Base-by-base conservation (phyloP, 2,329 filamentous ascomycete species). In the Westerdykella aurantiaca region DNA sequence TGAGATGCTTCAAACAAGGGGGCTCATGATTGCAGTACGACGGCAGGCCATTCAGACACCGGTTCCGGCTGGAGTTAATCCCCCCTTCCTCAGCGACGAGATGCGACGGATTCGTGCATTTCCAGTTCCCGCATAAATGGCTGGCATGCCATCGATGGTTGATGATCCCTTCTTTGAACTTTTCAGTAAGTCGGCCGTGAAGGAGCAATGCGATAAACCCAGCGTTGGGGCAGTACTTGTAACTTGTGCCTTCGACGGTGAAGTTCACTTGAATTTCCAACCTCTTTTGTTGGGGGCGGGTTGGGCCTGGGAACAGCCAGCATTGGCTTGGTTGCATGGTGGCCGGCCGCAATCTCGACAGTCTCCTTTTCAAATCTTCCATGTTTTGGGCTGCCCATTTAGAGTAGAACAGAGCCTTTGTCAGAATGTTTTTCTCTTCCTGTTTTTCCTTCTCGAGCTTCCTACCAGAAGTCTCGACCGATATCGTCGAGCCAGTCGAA, bases 81-180 rank as follows among this genome's bases (percentile, higher is more conserved):
- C 5, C 0, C 1, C 41, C 43, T 1, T 21, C 6, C 31, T 55
- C 52, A 9, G 43, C 18, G 2, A 37, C 17, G 5, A 52, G 39
- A 35, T 56, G 53, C 4, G 21, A 16, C 1, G 33, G 39, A 18
- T 56, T 56, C 1, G 50, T 6, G 22, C 52, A 56, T 1, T 31
- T 41, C 50, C 52, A 56, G 25, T 56, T 53, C 1, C 52, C 51
- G 21, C 52, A 52, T 9, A 56, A 29, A 35, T 56, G 51, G 17
- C 45, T 49, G 2, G 44, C 38, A 31, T 50, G 47, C 45, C 47
- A 56, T 1, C 11, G 6, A 0, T 52, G 6, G 0, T 50, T 13
- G 21, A 56, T 44, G 12, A 52, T 49, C 9, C 49, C 49, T 10
- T 48, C 29, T 12, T 46, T 52, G 5, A 34, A 29, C 6, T 40